Conservation (phyloP, 805 yeast species). For the Candida vaughaniae region DNA sequence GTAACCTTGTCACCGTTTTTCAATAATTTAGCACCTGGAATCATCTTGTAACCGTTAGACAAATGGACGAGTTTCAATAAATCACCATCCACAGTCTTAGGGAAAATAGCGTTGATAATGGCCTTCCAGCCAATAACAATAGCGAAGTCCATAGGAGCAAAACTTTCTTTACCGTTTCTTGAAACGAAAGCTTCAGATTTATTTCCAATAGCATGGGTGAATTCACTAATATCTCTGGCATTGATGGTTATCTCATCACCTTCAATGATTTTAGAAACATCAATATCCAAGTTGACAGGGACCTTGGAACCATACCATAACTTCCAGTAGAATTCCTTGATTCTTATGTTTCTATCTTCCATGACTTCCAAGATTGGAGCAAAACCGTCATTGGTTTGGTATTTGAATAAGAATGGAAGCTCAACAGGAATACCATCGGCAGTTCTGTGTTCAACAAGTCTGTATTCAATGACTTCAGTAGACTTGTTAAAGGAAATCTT, state of each 20-base stretch:
- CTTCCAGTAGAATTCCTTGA: constrained; percentile 96
- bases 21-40: constrained; percentile 87
- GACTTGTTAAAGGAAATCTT: constrained; percentile 46
- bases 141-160: constrained; percentile 99
- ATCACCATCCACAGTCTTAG: constrained; percentile 94
- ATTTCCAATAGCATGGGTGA: constrained; percentile 96
- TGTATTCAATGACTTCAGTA: constrained; percentile 58
- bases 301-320: constrained; percentile 78
- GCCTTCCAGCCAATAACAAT: constrained; percentile 98
- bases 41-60: constrained; percentile 91
- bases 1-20: constrained; percentile 83
- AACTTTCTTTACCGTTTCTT: constrained; percentile 76
- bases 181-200: constrained; percentile 93
- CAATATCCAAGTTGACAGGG: constrained; percentile 67
- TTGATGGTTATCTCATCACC: constrained; percentile 71
- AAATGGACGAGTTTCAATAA: constrained; percentile 89
- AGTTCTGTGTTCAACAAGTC: constrained; percentile 85
- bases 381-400: constrained; percentile 84
- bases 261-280: constrained; percentile 66
- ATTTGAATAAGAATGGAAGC: constrained; percentile 74
- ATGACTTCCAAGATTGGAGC: constrained; percentile 91
- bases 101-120: constrained; percentile 97
- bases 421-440: constrained; percentile 72
- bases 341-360: constrained; percentile 88
- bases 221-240: constrained; percentile 78